Evolutionary conservation across 352 stramenopile genomes (phyloP).

Genomic region (Pythium aristosporum): DNA sequence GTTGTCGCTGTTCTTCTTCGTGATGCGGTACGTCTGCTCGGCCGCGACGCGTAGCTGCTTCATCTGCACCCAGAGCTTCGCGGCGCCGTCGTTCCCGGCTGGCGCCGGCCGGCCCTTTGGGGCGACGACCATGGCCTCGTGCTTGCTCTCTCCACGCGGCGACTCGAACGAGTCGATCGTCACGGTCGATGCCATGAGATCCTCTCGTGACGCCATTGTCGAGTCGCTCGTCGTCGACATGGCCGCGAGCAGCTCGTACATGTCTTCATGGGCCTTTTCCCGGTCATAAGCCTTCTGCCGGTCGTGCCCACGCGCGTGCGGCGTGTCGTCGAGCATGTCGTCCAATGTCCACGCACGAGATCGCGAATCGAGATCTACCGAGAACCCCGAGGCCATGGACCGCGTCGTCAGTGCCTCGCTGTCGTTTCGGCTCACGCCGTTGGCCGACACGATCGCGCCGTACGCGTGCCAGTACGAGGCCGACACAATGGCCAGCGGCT

Average conservation of each 20-base stretch:
- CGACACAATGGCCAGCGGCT: slow-evolving; percentile 18
- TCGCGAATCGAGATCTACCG: neutral
- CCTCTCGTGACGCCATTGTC: slow-evolving; percentile 14
- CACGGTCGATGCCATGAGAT: neutral
- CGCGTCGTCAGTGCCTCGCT: neutral
- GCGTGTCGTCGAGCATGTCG: neutral
- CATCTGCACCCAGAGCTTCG: slow-evolving; percentile 22
- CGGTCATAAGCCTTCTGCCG: neutral
- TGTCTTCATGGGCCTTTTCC: slow-evolving; percentile 8
- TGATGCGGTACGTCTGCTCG: slow-evolving; percentile 24
- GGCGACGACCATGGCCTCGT: neutral
- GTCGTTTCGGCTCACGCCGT: neutral
- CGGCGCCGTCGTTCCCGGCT: neutral
- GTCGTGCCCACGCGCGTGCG: neutral
- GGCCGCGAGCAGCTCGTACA: slow-evolving; percentile 17
- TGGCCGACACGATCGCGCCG: slow-evolving; percentile 17
- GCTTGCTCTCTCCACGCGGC: neutral
- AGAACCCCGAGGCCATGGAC: neutral
- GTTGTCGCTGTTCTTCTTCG: slow-evolving; percentile 17
- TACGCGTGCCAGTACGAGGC: slow-evolving; percentile 15
- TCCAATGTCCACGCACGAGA: slow-evolving; percentile 1
- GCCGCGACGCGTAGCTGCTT: slow-evolving; percentile 18
- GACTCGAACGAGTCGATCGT: slow-evolving; percentile 15
- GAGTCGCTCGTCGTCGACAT: slow-evolving; percentile 19
- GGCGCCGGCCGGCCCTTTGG: neutral